Base-by-base conservation (phyloP, 176 grass and related monocot genomes). In the Phyllostachys edulis region DNA sequence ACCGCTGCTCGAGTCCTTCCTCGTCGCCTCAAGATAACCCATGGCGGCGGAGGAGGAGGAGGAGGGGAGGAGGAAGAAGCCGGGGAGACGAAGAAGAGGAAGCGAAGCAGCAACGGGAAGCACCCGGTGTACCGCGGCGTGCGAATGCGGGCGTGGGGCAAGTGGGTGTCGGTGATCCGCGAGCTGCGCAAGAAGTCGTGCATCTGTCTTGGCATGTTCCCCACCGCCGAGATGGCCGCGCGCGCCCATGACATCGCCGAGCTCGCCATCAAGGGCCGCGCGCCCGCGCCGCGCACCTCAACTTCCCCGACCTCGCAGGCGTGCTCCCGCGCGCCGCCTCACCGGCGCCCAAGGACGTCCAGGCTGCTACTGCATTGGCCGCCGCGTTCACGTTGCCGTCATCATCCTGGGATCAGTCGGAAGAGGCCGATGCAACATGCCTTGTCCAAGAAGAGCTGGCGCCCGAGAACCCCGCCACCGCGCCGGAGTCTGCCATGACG, bases 151-250 rank as follows among this genome's bases (percentile, higher is more conserved):
- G 90, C 85, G 75, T 98, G 96, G 96, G 96, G 96, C 20, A 98
- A 98, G 87, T 98, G 96, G 96, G 96, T 98, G 21, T 95, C 96
- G 18, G 96, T 94, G 92, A 98, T 98, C 83, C 87, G 96, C 29
- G 96, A 98, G 88, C 96, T 93, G 32, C 80, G 89, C 20, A 98
- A 98, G 87, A 98, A 98, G 87, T 98, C 96, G 14, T 79, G 96
- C 62, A 98, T 98, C 80, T 98, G 96, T 93, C 93, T 98, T 4
- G 96, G 96, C 34, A 98, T 93, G 1, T 98, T 91, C 89, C 85
- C 91, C 9, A 87, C 88, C 36, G 80, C 96, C 23, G 96, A 95
- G 84, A 98, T 98, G 96, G 96, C 96, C 0, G n/a, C 91, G 63
- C 93, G 96, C 55, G 96, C 96, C 27, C 96, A 98, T 71, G 96